These are phyloP conservation scores for Fusarium udum DNA, from an alignment of 2,329 filamentous ascomycete species.

Conservation along the genomic window DNA sequence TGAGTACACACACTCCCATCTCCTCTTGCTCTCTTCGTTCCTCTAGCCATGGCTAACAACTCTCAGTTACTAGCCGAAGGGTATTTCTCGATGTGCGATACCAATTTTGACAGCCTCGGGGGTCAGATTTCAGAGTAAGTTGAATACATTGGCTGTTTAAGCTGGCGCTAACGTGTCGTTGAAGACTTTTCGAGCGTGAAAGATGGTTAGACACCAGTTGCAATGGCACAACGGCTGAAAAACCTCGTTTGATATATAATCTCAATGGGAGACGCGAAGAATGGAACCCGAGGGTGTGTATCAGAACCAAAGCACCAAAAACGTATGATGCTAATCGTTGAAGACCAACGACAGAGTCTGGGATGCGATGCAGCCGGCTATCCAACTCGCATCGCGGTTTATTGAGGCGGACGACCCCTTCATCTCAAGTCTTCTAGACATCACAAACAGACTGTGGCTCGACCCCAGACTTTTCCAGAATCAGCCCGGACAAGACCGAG, in stretches of 20 bases:
- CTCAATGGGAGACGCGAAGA: conserved; percentile 36
- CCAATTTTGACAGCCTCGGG: conserved; percentile 14
- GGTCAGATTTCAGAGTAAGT: conserved; percentile 40
- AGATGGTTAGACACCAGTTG: conserved; percentile 17
- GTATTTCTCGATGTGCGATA: conserved; percentile 36
- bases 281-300: conserved; percentile 38
- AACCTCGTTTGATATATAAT: conserved; percentile 31
- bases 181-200: conserved; percentile 22
- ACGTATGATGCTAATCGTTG: neutral
- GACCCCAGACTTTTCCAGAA: conserved; percentile 1
- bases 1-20: neutral
- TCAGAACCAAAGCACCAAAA: neutral
- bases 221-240: neutral
- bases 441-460: conserved; percentile 39
- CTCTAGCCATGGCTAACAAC: neutral
- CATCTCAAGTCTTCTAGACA: conserved; percentile 33
- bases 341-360: conserved; percentile 43
- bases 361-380: conserved; percentile 43
- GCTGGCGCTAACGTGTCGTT: neutral
- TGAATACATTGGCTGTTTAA: neutral
- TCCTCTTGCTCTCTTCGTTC: neutral
- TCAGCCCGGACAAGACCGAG: neutral
- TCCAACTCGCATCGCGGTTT: conserved; percentile 41
- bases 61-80: conserved; percentile 37
- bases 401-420: conserved; percentile 34